Conservation (phyloP, 108 stramenopile genomes). For the Skeletonema costatum region DNA sequence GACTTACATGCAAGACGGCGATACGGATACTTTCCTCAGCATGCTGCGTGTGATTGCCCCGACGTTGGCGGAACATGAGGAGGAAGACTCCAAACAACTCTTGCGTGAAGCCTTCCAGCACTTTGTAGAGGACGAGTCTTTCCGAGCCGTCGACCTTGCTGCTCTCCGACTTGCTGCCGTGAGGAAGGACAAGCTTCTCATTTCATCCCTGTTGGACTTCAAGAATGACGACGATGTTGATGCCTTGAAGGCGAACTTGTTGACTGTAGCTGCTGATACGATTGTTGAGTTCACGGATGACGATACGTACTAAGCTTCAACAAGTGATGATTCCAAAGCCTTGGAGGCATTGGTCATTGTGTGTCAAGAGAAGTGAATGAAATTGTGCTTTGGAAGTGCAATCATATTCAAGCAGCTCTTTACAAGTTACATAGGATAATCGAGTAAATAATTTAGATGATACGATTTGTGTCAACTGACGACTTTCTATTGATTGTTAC, state of each 20-base stretch:
- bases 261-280: neutral
- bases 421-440: no score
- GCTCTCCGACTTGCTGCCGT: constrained; percentile 39
- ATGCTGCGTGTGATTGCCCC: constrained; percentile 1
- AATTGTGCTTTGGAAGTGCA: neutral
- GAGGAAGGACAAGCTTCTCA: constrained; percentile 56
- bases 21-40: constrained; percentile 19
- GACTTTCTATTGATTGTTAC: no score
- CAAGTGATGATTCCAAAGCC: neutral
- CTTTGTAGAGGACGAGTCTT: constrained; percentile 13
- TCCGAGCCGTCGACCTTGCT: constrained; percentile 21
- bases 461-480: no score
- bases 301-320: no score
- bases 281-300: neutral
- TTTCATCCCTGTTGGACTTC: neutral
- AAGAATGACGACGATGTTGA: neutral
- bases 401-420: no score
- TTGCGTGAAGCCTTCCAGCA: constrained; percentile 5
- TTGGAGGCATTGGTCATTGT: neutral
- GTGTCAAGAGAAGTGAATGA: neutral
- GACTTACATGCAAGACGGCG: constrained; percentile 28
- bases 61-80: neutral
- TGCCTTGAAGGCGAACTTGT: neutral
- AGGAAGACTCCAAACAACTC: neutral
- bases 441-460: no score